phyloP scores from a whole-genome alignment of 768 basidiomycete genomes.

The Amylocystis lapponica region DNA sequence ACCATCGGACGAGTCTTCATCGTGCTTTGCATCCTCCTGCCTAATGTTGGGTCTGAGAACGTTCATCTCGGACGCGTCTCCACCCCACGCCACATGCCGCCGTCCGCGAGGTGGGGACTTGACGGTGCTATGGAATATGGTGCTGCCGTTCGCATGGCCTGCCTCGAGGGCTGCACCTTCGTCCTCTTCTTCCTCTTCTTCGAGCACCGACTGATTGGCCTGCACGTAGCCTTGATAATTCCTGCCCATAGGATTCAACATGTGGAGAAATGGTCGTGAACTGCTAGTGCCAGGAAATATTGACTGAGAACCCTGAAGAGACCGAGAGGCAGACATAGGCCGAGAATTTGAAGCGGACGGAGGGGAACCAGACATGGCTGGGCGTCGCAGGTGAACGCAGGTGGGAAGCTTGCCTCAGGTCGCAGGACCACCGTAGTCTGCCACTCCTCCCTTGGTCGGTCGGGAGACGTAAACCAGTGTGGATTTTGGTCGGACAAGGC shows the following conservation, averaged over 20 bases:
- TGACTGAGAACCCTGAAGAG: constrained; percentile 29
- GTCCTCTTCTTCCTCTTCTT: constrained; percentile 64
- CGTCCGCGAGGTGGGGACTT: constrained; percentile 37
- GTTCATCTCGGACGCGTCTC: constrained; percentile 49
- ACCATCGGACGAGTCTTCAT: constrained; percentile 66
- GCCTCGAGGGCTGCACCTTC: constrained; percentile 57
- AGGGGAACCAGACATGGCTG: constrained; percentile 8
- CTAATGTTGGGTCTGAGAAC: constrained; percentile 67
- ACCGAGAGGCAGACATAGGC: constrained; percentile 15
- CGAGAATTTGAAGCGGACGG: background rate
- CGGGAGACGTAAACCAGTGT: constrained; percentile 3
- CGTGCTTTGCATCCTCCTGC: constrained; percentile 54
- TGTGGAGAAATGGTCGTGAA: constrained; percentile 74
- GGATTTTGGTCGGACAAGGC: background rate
- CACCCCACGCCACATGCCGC: constrained; percentile 55
- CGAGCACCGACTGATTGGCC: constrained; percentile 62
- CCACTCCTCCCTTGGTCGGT: background rate
- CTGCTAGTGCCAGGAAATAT: constrained; percentile 38
- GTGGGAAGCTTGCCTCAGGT: background rate
- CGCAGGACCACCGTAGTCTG: background rate
- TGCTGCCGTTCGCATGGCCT: constrained; percentile 41
- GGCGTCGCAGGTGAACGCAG: background rate
- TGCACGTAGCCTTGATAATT: constrained; percentile 71
- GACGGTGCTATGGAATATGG: constrained; percentile 23
- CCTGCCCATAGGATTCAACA: constrained; percentile 76